Base-by-base conservation (phyloP, 192 early-diverging fungal genomes). In the Podochytrium sp. region DNA sequence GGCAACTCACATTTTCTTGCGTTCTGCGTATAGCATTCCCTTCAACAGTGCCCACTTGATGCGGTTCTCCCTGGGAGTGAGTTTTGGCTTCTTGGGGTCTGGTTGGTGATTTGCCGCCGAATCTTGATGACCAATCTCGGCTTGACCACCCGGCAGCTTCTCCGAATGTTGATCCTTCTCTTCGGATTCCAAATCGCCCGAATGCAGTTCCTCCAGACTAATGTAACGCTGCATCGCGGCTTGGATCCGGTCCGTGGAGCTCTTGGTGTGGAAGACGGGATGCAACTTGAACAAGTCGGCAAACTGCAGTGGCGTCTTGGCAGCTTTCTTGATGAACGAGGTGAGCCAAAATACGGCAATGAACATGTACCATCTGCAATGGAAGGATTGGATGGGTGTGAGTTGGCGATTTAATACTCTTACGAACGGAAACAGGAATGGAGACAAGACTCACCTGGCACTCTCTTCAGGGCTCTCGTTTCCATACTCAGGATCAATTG, bases 311-410 rank as follows among this genome's bases (percentile, higher is more conserved):
- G 65, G 65, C 10, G 12, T 32, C 41, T 34, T 20, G 10, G 50
- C 65, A 30, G 65, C 65, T 52, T 47, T 52, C 47, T 52, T 47
- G 23, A 70, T 32, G 50, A 57, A 58, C 10, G 0, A 7, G n/a
- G 53, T 70, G 30, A 57, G 53, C 53, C 68, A 57, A 18, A 58
- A 57, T 27, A 38, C 52, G 6, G 32, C 37, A 34, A 39, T 27
- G 68, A 57, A 57, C 35, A 58, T 16, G 39, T 70, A 70, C 68
- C 68, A 70, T n/a, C 65, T 49, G 40, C 43, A 20, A 12, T n/a
- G 0, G 43, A 50, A 5, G 18, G 2, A 3, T 38, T 38, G 2
- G 18, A 16, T 32, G 30, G 16, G 7, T 3, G 60, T 1, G 37
- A 2, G 34, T 2, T 38, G 0, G 3, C 18, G 34, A 3, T 33